Evolutionary conservation across 2,329 filamentous ascomycete species (phyloP), one percentile per base, ranked within the genome.

Genomic region (Colletotrichum tofieldiae): DNA sequence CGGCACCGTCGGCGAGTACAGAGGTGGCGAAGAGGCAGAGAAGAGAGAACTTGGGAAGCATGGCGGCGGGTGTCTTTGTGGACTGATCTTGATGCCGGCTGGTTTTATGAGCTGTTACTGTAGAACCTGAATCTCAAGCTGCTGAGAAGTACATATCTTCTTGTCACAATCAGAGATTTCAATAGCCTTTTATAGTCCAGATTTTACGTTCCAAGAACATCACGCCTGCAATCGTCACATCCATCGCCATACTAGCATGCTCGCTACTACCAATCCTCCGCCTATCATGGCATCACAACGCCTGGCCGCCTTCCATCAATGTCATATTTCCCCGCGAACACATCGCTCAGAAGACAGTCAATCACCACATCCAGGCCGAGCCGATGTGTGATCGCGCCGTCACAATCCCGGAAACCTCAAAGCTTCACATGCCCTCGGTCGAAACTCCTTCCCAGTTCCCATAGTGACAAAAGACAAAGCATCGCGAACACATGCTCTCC

Each of bases 1-100:
- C 69, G 52, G 78, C 76, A 58, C 79, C 81, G 67, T 80, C 78
- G 65, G 81, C 81, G 66, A 83, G 65, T 69, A 69, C 73, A 20
- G 67, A 59, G 54, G 63, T 62, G 45, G 71, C 69, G 7, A 75
- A 75, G 73, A 75, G 32, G 51, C 59, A 45, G 49, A 73, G 32
- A 14, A 71, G 61, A 20, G 74, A 75, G 41, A 72, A 52, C 23
- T 75, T 68, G 39, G 68, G 58, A 29, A 67, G 58, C 68, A 71
- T 71, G 3, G 56, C 62, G 35, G 35, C 51, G 23, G 37, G 29
- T 18, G 41, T 41, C 41, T 66, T 41, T 39, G 23, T 18, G 23
- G 7, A 39, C 18, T 26, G 7, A 8, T 29, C n/a, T 47, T 11
- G 14, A 47, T 16, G 20, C 49, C n/a, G 29, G 11, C n/a, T n/a